Evolutionary conservation across 1,284 basidiomycete species (phyloP), one percentile per base, ranked within the genome.

Genomic region (Tilletia caries): DNA sequence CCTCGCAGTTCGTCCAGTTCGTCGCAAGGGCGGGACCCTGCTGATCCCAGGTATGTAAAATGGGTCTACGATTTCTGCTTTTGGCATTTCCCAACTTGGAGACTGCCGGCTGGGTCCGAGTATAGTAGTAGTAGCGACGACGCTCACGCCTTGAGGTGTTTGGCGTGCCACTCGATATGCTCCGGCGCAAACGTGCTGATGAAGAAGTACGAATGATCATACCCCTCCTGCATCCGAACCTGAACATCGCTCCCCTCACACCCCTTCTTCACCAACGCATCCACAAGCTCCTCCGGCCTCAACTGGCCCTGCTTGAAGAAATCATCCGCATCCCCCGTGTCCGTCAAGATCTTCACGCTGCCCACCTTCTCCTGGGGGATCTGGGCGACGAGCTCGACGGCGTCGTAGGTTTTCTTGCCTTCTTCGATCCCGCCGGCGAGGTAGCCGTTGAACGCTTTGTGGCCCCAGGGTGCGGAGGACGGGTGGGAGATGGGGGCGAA

Each of bases 401-500:
- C 91, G 83, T 98, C 95, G 82, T 96, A 92, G 13, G 58, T 5
- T 50, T 84, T 84, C 79, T 89, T 88, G 1, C 90, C 93, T 81
- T 95, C 93, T 68, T 90, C 87, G 23, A 90, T 73, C 2, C 92
- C 92, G 23, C 85, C 27, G 13, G 67, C 43, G 65, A 98, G 88
- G 85, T 97, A 98, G n/a, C 92, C 92, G 25, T 75, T 81, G 85
- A 98, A 97, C 0, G 94, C 95, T 82, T 95, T 96, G 77, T 91
- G 86, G 37, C 96, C 95, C 95, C 95, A 97, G 0, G 91, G 89
- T 67, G 90, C 91, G 65, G 89, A 87, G 15, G 90, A 90, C 0
- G 96, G 95, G 85, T 98, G 96, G 77, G 89, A 86, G 72, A 97
- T 92, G 1, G 95, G 95, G 27, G 95, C 87, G 83, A 98, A 98